Base-by-base conservation (phyloP, 164 flowering plant genomes). In the Aristolochia californica region DNA sequence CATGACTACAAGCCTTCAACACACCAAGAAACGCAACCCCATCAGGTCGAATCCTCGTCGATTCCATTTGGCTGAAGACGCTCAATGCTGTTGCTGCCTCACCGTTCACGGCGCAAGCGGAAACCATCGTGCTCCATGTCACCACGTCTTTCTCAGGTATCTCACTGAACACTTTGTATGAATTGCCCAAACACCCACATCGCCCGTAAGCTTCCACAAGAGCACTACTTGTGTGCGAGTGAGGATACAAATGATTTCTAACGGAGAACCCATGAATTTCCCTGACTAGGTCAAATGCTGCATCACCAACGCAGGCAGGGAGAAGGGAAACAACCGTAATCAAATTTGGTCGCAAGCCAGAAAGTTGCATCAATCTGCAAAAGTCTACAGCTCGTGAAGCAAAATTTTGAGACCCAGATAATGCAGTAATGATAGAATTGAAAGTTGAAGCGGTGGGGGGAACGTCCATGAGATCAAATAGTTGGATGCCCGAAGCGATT, bases 1-100 rank as follows among this genome's bases (percentile, higher is more conserved):
- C 82, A 73, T 86, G 89, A 61, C 86, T 80, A 61, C 88, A 86
- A 45, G 89, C 89, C 58, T 86, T 86, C 61, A 86, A 59, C 0
- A 86, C 84, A 14, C 71, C 80, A 30, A 86, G 76, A 68, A 82
- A 82, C 5, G 89, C 63, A 22, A 86, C 74, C 49, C 69, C 82
- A 65, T 86, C 94, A 2, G 89, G 89, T 53, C 65, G 26, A 2
- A 86, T 73, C 64, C 62, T 70, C 0, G 70, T 77, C 18, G 50
- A 38, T 66, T 83, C 85, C 94, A 83, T 83, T 55, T 74, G 60
- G 11, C 11, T 17, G 59, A 83, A 86, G 4, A 66, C 62, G 1
- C 62, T 67, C 2, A 82, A 48, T 0, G 89, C 85, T 26, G 51
- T 48, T 52, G 67, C 54, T 1, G 83, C 88, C 56, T 82, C 74